Evolutionary conservation across 2,329 filamentous ascomycete species (phyloP).

Genomic region (Dactylellina haptotyla): DNA sequence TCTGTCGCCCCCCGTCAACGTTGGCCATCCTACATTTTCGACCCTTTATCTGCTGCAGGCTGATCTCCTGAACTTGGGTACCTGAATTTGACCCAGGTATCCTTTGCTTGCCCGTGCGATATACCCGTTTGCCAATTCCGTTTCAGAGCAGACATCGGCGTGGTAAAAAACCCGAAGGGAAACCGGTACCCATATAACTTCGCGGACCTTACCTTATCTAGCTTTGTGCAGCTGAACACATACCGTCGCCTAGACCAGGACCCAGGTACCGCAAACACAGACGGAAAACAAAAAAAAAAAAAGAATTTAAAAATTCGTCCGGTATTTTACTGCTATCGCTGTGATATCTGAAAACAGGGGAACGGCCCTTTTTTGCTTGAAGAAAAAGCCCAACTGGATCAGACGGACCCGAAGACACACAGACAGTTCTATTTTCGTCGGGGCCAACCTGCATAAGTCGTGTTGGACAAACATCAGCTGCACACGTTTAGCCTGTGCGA

Average conservation of each 20-base stretch:
- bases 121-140: conserved; percentile 17
- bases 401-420: conserved; percentile 20
- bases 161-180: too few species aligned
- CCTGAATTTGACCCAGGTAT: conserved; percentile 13
- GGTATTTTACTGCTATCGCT: too few species aligned
- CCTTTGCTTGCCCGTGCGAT: conserved; percentile 1
- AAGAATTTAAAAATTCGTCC: too few species aligned
- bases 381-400: conserved; percentile 15
- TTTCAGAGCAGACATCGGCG: too few species aligned
- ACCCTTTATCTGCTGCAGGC: conserved; percentile 24
- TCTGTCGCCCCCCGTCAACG: conserved; percentile 17
- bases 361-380: too few species aligned
- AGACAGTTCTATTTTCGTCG: conserved; percentile 44
- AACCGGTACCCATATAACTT: conserved; percentile 14
- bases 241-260: conserved; percentile 37
- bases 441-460: conserved; percentile 30
- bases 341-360: neutral
- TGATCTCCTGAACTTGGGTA: conserved; percentile 35
- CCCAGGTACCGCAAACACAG: conserved; percentile 33
- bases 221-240: conserved; percentile 33
- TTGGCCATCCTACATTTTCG: conserved; percentile 18
- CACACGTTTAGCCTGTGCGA: conserved; percentile 50
- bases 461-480: conserved; percentile 53
- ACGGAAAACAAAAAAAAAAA: too few species aligned
- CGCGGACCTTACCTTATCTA: conserved; percentile 38